These are phyloP conservation scores for Jatropha curcas DNA, from an alignment of 345 rosid genomes.

Conservation along the genomic window DNA sequence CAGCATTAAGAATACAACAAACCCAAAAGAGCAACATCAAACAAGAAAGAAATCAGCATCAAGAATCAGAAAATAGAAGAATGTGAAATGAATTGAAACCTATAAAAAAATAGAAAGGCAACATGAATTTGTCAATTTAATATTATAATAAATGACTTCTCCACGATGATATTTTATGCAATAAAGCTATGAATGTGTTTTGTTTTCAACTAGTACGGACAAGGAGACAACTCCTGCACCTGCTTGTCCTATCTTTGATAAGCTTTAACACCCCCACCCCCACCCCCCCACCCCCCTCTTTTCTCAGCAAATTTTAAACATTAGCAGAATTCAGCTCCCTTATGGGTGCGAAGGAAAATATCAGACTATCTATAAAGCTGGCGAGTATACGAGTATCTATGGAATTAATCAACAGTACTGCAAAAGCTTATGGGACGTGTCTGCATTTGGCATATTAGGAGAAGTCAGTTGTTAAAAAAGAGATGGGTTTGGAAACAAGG, in stretches of 20 bases:
- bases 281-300: too few species aligned
- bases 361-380: too few species aligned
- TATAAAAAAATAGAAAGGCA: not conserved
- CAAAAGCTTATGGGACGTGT: too few species aligned
- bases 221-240: not conserved
- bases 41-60: not conserved
- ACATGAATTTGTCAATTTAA: not conserved
- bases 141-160: not conserved
- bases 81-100: not conserved
- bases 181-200: too few species aligned
- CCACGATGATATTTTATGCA: too few species aligned
- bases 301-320: not conserved
- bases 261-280: too few species aligned
- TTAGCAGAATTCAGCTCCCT: too few species aligned
- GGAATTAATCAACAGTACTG: too few species aligned
- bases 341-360: not conserved
- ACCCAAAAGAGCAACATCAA: not conserved
- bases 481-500: too few species aligned
- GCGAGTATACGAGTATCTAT: too few species aligned
- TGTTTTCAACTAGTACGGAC: not conserved
- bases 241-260: too few species aligned
- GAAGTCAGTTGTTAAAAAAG: not conserved
- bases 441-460: not conserved
- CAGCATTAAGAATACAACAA: not conserved
- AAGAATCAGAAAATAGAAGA: not conserved